These are phyloP conservation scores for Anisodus acutangulus DNA, from an alignment of 257 asterid species.

Conservation along the genomic window DNA sequence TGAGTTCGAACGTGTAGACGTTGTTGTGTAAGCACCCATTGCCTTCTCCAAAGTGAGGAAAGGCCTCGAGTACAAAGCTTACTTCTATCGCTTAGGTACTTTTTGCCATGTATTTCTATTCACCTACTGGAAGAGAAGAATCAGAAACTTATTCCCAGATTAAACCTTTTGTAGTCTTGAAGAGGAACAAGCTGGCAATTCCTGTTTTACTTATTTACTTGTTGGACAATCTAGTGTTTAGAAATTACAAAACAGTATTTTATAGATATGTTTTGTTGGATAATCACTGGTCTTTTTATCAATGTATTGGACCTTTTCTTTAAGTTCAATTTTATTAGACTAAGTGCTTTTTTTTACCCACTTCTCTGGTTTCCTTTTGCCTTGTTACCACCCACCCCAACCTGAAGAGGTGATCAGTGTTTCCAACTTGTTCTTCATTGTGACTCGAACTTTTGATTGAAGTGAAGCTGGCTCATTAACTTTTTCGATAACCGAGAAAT, in stretches of 20 bases:
- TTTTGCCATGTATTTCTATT: neutral
- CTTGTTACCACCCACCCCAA: no score
- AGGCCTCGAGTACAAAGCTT: neutral
- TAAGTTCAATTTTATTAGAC: neutral
- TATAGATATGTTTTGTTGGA: neutral
- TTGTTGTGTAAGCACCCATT: constrained; percentile 54
- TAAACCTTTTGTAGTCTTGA: constrained; percentile 16
- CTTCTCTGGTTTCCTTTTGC: no score
- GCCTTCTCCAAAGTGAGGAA: neutral
- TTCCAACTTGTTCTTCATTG: no score
- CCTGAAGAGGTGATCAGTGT: no score
- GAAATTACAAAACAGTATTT: neutral
- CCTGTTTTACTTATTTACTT: neutral
- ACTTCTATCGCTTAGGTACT: neutral
- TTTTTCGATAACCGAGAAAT: neutral
- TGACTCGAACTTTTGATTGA: no score
- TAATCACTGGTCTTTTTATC: neutral
- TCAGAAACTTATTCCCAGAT: neutral
- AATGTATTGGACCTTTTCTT: neutral
- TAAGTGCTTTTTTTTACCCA: no score
- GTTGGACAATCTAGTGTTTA: neutral
- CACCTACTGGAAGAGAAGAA: constrained; percentile 14
- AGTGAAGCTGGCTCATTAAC: neutral
- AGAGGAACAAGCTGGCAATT: neutral
- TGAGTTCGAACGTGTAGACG: constrained; percentile 75